Percentiles rank a stretch among this genome's conserved stretches.
Conservation (phyloP, 169 alveolate species). For the Plasmodium gonderi region DNA sequence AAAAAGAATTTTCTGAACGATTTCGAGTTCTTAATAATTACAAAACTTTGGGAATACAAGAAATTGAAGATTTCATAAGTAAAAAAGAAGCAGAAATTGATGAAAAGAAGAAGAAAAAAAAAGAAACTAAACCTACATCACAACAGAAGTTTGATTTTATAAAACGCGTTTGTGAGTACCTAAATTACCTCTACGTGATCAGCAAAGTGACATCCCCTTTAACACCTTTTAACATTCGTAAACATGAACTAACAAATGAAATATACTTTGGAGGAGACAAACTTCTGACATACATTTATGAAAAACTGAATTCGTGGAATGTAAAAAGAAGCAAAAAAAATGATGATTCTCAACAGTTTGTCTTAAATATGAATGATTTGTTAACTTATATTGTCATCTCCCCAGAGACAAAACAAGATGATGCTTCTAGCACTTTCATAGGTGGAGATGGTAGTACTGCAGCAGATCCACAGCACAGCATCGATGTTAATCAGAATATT, state of each 20-base stretch:
- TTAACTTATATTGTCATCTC: not conserved
- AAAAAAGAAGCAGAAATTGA: constrained; percentile 34
- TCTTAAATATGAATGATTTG: not conserved
- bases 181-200: not conserved
- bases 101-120: constrained; percentile 56
- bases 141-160: constrained; percentile 45
- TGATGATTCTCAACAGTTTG: not conserved
- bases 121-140: constrained; percentile 40
- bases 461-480: not conserved
- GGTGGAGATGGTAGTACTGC: not conserved
- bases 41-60: constrained; percentile 34
- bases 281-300: constrained; percentile 17
- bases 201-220: not conserved
- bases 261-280: constrained; percentile 62
- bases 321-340: constrained; percentile 23
- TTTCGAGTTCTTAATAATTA: constrained; percentile 32
- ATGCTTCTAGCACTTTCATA: not conserved
- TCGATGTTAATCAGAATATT: not conserved
- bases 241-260: not conserved
- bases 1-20: constrained; percentile 11
- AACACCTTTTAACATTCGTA: not conserved
- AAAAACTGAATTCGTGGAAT: constrained; percentile 59
- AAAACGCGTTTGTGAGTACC: constrained; percentile 57
- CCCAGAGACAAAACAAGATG: not conserved
- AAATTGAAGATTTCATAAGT: constrained; percentile 2